Percentiles rank a stretch among this genome's conserved stretches.
phyloP scores from a whole-genome alignment of 768 basidiomycete genomes.

The Leccinellum albellum region DNA sequence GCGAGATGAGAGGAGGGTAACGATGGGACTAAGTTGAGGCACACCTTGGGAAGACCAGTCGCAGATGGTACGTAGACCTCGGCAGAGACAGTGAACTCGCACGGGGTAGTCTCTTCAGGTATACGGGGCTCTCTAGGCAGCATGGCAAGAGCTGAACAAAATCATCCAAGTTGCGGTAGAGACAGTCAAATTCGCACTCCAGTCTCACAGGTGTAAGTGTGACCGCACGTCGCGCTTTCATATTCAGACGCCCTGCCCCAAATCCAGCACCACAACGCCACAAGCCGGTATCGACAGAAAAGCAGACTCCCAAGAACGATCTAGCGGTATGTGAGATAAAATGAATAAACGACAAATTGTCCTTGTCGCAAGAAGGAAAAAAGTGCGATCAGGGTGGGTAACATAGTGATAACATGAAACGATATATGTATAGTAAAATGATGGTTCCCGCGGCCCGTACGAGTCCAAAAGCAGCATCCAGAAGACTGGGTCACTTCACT shows the following conservation, averaged over 20 bases:
- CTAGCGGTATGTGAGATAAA: constrained; percentile 8
- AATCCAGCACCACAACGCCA: constrained; percentile 5
- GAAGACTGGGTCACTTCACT: constrained; percentile 19
- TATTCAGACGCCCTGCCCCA: background rate
- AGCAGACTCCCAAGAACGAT: constrained; percentile 7
- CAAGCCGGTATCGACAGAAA: constrained; percentile 9
- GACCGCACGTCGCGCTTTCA: background rate
- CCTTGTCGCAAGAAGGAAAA: constrained; percentile 9
- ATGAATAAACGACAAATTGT: constrained; percentile 14
- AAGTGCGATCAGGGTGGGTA: constrained; percentile 12
- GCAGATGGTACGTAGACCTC: constrained; percentile 60
- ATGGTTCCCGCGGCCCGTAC: background rate
- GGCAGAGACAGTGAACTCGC: constrained; percentile 58
- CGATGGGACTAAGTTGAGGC: constrained; percentile 5
- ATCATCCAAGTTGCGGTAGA: background rate
- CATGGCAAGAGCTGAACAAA: constrained; percentile 10
- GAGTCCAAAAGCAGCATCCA: background rate
- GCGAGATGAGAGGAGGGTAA: constrained; percentile 6
- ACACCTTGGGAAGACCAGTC: constrained; percentile 55
- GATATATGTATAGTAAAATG: constrained; percentile 14
- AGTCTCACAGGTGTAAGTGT: background rate
- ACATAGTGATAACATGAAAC: constrained; percentile 14
- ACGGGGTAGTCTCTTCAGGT: constrained; percentile 12
- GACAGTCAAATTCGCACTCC: background rate
- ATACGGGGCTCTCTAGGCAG: constrained; percentile 5